Evolutionary conservation across 257 asterid genomes (phyloP), one percentile per base, ranked within the genome.

Genomic region (Orobanche coerulescens): DNA sequence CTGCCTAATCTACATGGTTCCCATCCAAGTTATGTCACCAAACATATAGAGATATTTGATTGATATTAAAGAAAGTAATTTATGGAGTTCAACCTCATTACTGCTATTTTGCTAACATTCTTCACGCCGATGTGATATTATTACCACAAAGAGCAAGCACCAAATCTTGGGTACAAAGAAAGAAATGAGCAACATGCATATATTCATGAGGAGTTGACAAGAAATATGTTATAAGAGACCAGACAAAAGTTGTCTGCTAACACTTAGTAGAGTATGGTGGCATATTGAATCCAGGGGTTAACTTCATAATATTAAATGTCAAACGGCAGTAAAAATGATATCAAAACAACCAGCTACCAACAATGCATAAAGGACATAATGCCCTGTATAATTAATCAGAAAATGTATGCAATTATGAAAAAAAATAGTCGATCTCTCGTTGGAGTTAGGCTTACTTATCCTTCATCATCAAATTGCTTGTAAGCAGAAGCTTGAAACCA

Each of bases 401-500:
- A 59, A 57, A 36, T 49, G 51, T 16, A 25, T 39, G 3, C 28
- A 61, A 51, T 50, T 33, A 62, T 26, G 44, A 51, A 46, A 4
- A 2, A 1, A 30, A 63, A 61, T 4, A 23, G 0, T 53, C 30
- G 4, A 0, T 31, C 20, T 14, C 7, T 20, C 52, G 54, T 39
- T 39, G 47, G 74, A 66, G 39, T 66, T 58, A 65, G 31, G 69
- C 86, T 74, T 74, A 91, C 98, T 75, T 81, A 6, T 80, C 69
- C 69, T 81, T 26, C 10, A 69, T 73, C 98, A 92, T 88, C 78
- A 92, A 72, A 42, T 74, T 75, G 79, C 71, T 75, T 2, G 82
- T 68, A 54, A 79, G 73, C 53, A 84, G 72, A 76, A 88, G 90
- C 82, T 92, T 92, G 78, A 80, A 71, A 69, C 96, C 98, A 34